phyloP scores from a whole-genome alignment of 2,329 filamentous ascomycete species.

The Chaetomium sp. region DNA sequence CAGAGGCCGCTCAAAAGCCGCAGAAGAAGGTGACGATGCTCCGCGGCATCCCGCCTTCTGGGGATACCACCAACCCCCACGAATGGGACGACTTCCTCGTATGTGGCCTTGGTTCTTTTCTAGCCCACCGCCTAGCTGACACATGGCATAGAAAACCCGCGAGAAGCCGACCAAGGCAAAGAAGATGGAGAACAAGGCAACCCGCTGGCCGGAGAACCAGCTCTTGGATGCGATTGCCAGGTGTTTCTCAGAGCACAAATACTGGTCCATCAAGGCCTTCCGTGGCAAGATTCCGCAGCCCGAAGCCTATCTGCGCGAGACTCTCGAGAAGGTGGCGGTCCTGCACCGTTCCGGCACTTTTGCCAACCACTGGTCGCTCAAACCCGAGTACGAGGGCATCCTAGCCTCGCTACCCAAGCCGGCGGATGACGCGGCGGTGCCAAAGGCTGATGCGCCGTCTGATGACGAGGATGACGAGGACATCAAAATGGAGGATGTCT shows the following conservation, averaged over 20 bases:
- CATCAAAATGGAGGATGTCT: constrained; percentile 79
- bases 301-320: constrained; percentile 87
- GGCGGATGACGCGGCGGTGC: constrained; percentile 55
- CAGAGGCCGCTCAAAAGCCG: constrained; percentile 61
- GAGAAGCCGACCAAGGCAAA: constrained; percentile 56
- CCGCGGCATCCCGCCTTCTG: constrained; percentile 33
- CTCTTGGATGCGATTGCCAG: constrained; percentile 82
- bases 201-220: constrained; percentile 85
- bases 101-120: constrained; percentile 39
- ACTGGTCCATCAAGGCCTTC: constrained; percentile 91
- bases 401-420: constrained; percentile 47
- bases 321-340: constrained; percentile 78
- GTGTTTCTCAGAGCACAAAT: constrained; percentile 82
- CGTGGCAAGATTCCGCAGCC: constrained; percentile 79
- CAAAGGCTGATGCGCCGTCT: constrained; percentile 56
- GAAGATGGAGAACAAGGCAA: constrained; percentile 78
- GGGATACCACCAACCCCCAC: constrained; percentile 38
- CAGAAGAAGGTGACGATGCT: constrained; percentile 59
- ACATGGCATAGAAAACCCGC: constrained; percentile 53
- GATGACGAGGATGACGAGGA: constrained; percentile 66
- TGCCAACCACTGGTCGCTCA: constrained; percentile 82
- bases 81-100: constrained; percentile 60
- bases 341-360: constrained; percentile 82
- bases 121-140: constrained; percentile 11
- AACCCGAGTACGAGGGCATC: constrained; percentile 59